Percentiles rank a stretch among this genome's conserved stretches.
Evolutionary conservation across 495 filamentous ascomycete genomes (phyloP).

Genomic region (Podospora conica): DNA sequence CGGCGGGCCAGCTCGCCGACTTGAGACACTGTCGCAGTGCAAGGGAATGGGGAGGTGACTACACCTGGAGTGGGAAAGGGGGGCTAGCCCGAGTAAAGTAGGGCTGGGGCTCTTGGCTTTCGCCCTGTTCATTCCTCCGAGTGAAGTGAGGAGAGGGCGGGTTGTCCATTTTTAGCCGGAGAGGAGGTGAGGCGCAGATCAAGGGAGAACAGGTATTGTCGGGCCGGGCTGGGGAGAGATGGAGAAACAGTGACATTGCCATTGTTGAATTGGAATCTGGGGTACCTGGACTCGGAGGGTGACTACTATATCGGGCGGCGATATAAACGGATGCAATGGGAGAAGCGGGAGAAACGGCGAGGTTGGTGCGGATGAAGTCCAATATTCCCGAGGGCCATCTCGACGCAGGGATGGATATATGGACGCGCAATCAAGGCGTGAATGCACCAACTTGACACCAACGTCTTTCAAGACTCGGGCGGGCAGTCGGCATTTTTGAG

Average conservation of each 20-base stretch:
- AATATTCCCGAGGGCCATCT: neutral
- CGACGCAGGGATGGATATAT: neutral
- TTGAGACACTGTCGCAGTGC: conserved; percentile 22
- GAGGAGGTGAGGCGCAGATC: neutral
- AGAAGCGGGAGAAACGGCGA: neutral
- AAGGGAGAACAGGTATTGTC: neutral
- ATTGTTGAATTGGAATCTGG: neutral
- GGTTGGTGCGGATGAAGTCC: neutral
- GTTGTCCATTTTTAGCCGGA: conserved; percentile 16
- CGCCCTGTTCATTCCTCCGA: neutral
- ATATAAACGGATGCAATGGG: neutral
- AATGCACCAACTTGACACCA: neutral
- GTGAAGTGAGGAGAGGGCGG: conserved; percentile 4
- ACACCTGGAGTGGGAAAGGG: neutral
- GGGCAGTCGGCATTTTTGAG: neutral
- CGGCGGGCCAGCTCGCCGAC: conserved; percentile 24
- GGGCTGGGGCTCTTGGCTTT: neutral
- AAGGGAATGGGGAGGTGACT: conserved; percentile 18
- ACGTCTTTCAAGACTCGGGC: neutral
- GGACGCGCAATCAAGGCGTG: neutral
- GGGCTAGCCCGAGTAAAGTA: neutral
- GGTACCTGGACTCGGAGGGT: neutral
- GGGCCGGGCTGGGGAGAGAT: neutral
- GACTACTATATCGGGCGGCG: neutral
- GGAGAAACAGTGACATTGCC: neutral